Conservation (phyloP, 371 early-diverging fungal species). For the Saksenaea vasiformis region DNA sequence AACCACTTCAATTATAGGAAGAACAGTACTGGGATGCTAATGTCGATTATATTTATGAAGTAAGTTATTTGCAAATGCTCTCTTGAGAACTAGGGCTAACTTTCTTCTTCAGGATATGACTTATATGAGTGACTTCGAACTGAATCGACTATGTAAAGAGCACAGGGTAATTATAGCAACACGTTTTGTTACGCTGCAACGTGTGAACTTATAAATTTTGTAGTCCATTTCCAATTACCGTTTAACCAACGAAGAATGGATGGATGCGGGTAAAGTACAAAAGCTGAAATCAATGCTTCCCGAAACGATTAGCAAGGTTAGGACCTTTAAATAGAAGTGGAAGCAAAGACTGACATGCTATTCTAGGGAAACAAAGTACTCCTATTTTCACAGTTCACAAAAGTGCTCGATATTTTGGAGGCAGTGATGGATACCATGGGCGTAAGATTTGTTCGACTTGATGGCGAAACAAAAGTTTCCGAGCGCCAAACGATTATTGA, state of each 20-base stretch:
- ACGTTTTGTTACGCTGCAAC: not conserved
- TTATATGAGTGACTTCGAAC: constrained; percentile 84
- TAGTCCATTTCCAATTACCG: constrained; percentile 53
- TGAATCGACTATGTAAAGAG: constrained; percentile 69
- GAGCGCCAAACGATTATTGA: constrained; percentile 82
- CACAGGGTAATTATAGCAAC: constrained; percentile 46
- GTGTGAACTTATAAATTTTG: not conserved
- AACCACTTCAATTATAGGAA: constrained; percentile 15
- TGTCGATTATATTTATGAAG: constrained; percentile 73
- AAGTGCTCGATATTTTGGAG: constrained; percentile 66
- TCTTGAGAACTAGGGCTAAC: too few relatives aligned
- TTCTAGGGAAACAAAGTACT: constrained; percentile 65
- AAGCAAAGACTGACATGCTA: constrained; percentile 10
- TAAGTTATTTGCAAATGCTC: not conserved
- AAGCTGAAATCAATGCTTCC: constrained; percentile 62
- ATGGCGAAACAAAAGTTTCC: constrained; percentile 66
- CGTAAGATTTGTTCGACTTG: constrained; percentile 57
- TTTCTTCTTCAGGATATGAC: constrained; percentile 67
- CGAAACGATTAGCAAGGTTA: constrained; percentile 45
- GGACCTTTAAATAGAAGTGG: constrained; percentile 4
- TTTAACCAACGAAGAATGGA: constrained; percentile 62
- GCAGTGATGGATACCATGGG: constrained; percentile 50
- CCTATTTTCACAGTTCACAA: constrained; percentile 85
- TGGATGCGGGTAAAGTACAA: constrained; percentile 81
- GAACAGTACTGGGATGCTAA: constrained; percentile 66